Percentiles rank a stretch among this genome's conserved stretches.
phyloP scores from a whole-genome alignment of 2,329 filamentous ascomycete genomes.

The Venturia nashicola region DNA sequence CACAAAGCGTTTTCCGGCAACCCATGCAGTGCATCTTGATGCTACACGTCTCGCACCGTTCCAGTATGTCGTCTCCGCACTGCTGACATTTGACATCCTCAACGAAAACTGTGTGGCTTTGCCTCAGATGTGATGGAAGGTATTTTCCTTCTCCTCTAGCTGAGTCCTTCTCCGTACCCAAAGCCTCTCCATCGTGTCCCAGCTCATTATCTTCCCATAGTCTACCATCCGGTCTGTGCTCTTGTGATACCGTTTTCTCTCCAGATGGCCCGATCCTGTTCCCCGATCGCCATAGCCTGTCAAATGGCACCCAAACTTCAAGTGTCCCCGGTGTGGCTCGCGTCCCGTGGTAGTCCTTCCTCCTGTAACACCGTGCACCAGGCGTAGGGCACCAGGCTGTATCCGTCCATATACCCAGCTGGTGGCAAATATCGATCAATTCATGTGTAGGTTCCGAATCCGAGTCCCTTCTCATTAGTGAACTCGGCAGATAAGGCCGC shows the following conservation, averaged over 20 bases:
- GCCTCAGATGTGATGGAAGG: slow-evolving; percentile 39
- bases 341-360: slow-evolving; percentile 44
- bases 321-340: slow-evolving; percentile 41
- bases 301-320: slow-evolving; percentile 51
- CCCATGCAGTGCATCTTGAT: slow-evolving; percentile 50
- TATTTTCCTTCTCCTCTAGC: slow-evolving; percentile 39
- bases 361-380: slow-evolving; percentile 41
- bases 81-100: slow-evolving; percentile 41
- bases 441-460: slow-evolving; percentile 50
- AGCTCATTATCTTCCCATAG: slow-evolving; percentile 45
- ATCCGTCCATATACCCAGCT: slow-evolving; percentile 48
- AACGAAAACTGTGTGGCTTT: slow-evolving; percentile 40
- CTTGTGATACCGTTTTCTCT: slow-evolving; percentile 13
- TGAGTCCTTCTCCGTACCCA: slow-evolving; percentile 35
- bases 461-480: slow-evolving; percentile 42
- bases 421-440: slow-evolving; percentile 45
- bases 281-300: slow-evolving; percentile 45
- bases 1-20: slow-evolving; percentile 47
- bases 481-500: slow-evolving; percentile 45
- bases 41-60: slow-evolving; percentile 48
- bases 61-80: slow-evolving; percentile 40
- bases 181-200: slow-evolving; percentile 41
- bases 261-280: slow-evolving; percentile 41
- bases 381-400: slow-evolving; percentile 49
- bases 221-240: slow-evolving; percentile 31